Evolutionary conservation across 2,329 filamentous ascomycete genomes (phyloP).

Genomic region (Penicillium occitanis): DNA sequence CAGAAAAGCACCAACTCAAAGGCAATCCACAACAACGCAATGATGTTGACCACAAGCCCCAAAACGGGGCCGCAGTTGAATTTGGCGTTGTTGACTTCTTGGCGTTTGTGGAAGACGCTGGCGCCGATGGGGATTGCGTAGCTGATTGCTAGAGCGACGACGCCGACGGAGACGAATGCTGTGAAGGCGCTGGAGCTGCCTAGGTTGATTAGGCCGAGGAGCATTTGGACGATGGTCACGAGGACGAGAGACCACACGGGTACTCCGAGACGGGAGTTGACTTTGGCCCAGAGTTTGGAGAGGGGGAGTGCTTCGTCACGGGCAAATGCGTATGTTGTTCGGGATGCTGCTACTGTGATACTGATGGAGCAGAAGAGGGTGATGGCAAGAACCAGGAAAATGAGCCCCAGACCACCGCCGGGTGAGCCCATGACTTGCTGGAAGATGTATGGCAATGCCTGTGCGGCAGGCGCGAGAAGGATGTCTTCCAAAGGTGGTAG

Average conservation of each 20-base stretch:
- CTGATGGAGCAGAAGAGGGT: constrained; percentile 56
- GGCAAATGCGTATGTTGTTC: constrained; percentile 49
- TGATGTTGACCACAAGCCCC: constrained; percentile 47
- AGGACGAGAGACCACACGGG: constrained; percentile 47
- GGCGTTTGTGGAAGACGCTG: constrained; percentile 49
- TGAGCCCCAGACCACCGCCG: constrained; percentile 50
- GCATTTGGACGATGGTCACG: constrained; percentile 49
- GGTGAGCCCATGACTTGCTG: constrained; percentile 51
- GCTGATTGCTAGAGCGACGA: constrained; percentile 56
- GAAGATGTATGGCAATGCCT: constrained; percentile 55
- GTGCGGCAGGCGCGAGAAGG: constrained; percentile 46
- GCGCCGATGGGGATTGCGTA: constrained; percentile 59
- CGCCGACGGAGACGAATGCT: constrained; percentile 55
- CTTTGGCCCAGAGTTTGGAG: constrained; percentile 37
- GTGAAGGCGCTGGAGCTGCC: constrained; percentile 51
- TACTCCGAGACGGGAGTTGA: constrained; percentile 38
- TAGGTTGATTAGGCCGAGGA: constrained; percentile 52
- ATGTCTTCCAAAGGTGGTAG: constrained; percentile 50
- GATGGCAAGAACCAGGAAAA: constrained; percentile 52
- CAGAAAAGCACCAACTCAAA: constrained; percentile 58
- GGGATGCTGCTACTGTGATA: constrained; percentile 53
- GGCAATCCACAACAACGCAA: constrained; percentile 53
- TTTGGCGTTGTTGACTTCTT: constrained; percentile 49
- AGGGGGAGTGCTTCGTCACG: constrained; percentile 48
- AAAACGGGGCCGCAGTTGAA: constrained; percentile 50